Base-by-base conservation (phyloP, 768 basidiomycete genomes). In the Pisolithus tinctorius region DNA sequence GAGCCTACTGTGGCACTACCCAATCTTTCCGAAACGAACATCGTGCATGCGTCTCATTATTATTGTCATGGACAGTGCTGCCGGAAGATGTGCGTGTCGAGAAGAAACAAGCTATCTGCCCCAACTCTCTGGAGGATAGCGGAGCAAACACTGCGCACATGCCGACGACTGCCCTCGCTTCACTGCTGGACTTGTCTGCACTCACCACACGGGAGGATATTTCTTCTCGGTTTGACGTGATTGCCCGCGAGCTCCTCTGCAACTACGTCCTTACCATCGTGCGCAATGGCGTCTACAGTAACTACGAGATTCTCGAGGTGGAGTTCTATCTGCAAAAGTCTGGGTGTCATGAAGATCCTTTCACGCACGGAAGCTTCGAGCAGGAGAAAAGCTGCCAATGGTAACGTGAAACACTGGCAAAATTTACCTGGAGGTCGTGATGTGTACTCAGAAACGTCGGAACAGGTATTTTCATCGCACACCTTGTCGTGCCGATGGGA, bases 381-480 rank as follows among this genome's bases (percentile, higher is more conserved):
- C 88, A 91, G 64, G 77, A 71, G 50, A 52, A 71, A 14, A 72
- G 74, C 39, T 87, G 85, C 11, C 69, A 71, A 67, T 91, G 88
- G 88, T 79, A 51, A 43, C 50, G 34, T 38, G 14, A 34, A 6
- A 17, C 16, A 23, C 13, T 20, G 20, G 20, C 20, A 20, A 20
- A 20, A 20, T 20, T 20, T 20, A 20, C 20, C 20, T 20, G 20
- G 20, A 20, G 20, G 20, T 20, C 20, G 20, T 20, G 20, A 20
- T 20, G 20, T 20, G 20, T 31, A 34, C 34, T 34, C 34, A 34
- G 14, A 2, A 50, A 0, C 20, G 49, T 20, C 14, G 37, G 16
- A 23, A 26, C 45, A 90, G 88, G 88, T 84, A 89, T 63, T 91
- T 91, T 56, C 88, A 90, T 62, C 81, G 86, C 38, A 74, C 80